These are phyloP conservation scores for Cryphonectria carpinicola DNA, from an alignment of 2,329 filamentous ascomycete species.

Conservation along the genomic window DNA sequence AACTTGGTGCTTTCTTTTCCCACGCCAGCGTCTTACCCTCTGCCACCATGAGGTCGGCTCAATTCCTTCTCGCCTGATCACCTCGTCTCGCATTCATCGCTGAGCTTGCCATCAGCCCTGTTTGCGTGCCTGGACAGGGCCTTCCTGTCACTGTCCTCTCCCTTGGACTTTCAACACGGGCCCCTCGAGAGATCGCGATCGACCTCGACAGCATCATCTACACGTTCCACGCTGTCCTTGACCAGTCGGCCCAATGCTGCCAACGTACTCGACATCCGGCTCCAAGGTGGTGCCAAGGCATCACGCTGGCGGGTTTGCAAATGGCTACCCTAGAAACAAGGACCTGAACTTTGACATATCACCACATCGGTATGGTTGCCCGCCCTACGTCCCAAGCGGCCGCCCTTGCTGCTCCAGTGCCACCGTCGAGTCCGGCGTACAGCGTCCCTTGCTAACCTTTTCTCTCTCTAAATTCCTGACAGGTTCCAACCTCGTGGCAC, in stretches of 20 bases:
- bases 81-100: constrained; percentile 16
- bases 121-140: constrained; percentile 26
- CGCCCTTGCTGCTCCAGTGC: constrained; percentile 25
- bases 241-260: constrained; percentile 53
- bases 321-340: constrained; percentile 78
- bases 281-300: constrained; percentile 85
- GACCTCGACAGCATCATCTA: constrained; percentile 11
- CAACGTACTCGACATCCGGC: constrained; percentile 59
- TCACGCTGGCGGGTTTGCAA: constrained; percentile 73
- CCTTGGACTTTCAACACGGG: constrained; percentile 25
- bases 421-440: background rate
- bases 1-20: constrained; percentile 12
- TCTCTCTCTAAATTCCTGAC: constrained; percentile 25
- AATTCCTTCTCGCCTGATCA: constrained; percentile 22
- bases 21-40: constrained; percentile 9
- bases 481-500: constrained; percentile 87
- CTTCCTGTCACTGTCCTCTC: constrained; percentile 25
- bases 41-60: constrained; percentile 22
- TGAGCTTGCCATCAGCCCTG: constrained; percentile 16
- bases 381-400: constrained; percentile 21
- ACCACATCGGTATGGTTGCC: constrained; percentile 73
- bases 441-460: constrained; percentile 29
- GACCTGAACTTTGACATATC: constrained; percentile 76
- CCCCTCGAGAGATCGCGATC: constrained; percentile 28
- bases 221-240: constrained; percentile 9